Evolutionary conservation across 768 basidiomycete species (phyloP).

Genomic region (Suillus decipiens): DNA sequence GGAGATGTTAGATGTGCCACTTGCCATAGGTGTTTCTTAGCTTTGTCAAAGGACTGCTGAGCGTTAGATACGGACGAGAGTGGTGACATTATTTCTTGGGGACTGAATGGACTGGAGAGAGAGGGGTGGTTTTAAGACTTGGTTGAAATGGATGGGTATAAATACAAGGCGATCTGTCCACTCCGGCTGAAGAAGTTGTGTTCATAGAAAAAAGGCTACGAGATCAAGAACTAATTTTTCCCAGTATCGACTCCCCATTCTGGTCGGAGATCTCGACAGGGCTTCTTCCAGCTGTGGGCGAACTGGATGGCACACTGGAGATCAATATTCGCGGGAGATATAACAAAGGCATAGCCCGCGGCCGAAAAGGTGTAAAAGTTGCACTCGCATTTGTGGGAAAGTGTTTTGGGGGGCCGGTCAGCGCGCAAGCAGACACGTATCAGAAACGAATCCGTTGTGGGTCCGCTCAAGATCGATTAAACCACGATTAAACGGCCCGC

Average conservation of each 20-base stretch:
- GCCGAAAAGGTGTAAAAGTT: slow-evolving; percentile 31
- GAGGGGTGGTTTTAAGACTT: slow-evolving; percentile 25
- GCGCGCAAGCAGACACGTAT: slow-evolving; percentile 31
- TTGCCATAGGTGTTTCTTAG: slow-evolving; percentile 38
- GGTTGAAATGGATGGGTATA: slow-evolving; percentile 28
- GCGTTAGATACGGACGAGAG: slow-evolving; percentile 18
- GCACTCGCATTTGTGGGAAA: slow-evolving; percentile 34
- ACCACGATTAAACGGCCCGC: slow-evolving; percentile 33
- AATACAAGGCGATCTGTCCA: slow-evolving; percentile 28
- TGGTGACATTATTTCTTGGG: slow-evolving; percentile 26
- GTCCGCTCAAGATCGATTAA: slow-evolving; percentile 42
- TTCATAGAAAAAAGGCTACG: slow-evolving; percentile 41
- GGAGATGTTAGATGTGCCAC: slow-evolving; percentile 16
- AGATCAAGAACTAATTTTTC: slow-evolving; percentile 40
- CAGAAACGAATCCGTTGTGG: slow-evolving; percentile 29
- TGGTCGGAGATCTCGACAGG: slow-evolving; percentile 39
- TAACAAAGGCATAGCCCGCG: slow-evolving; percentile 34
- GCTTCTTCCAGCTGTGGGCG: slow-evolving; percentile 32
- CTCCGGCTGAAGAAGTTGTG: slow-evolving; percentile 35
- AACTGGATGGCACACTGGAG: slow-evolving; percentile 22
- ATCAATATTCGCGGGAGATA: slow-evolving; percentile 40
- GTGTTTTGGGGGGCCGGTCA: slow-evolving; percentile 24
- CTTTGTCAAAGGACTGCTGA: slow-evolving; percentile 36
- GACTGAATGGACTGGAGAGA: slow-evolving; percentile 23
- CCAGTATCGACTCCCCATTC: slow-evolving; percentile 35